Conservation (phyloP, 1,139 yeast genomes). For the Magnusiomyces fungicola region DNA sequence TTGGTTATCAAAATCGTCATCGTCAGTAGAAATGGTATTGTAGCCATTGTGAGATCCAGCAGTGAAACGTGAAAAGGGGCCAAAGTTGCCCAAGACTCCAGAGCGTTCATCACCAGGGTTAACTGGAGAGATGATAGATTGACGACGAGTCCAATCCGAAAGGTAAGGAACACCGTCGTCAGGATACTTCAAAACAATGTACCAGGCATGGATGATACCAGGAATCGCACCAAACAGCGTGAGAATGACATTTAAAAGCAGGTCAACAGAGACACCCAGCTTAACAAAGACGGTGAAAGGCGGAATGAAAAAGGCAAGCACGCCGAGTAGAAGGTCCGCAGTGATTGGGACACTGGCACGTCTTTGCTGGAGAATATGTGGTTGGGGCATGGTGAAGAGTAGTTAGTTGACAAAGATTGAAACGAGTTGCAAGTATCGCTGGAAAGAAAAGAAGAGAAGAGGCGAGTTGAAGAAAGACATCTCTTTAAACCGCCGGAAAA, state of each 20-base stretch:
- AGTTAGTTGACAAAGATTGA: background rate
- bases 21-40: background rate
- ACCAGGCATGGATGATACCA: conserved; percentile 45
- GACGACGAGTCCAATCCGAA: conserved; percentile 5
- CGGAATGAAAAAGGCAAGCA: conserved; percentile 57
- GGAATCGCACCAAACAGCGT: conserved; percentile 65
- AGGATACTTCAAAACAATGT: conserved; percentile 36
- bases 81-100: background rate
- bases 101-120: conserved; percentile 1
- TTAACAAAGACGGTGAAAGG: conserved; percentile 69
- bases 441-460: background rate
- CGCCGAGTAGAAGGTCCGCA: conserved; percentile 44
- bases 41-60: background rate
- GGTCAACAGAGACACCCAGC: conserved; percentile 54
- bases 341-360: conserved; percentile 15
- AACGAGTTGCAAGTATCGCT: background rate
- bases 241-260: conserved; percentile 51
- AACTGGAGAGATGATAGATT: background rate
- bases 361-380: background rate
- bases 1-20: too few species aligned
- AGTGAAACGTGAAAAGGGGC: background rate
- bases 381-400: background rate
- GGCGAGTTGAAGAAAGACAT: background rate
- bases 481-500: background rate
- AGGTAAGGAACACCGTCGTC: conserved; percentile 50